Base-by-base conservation (phyloP, 176 grass and related monocot species). In the Zizania latifolia region DNA sequence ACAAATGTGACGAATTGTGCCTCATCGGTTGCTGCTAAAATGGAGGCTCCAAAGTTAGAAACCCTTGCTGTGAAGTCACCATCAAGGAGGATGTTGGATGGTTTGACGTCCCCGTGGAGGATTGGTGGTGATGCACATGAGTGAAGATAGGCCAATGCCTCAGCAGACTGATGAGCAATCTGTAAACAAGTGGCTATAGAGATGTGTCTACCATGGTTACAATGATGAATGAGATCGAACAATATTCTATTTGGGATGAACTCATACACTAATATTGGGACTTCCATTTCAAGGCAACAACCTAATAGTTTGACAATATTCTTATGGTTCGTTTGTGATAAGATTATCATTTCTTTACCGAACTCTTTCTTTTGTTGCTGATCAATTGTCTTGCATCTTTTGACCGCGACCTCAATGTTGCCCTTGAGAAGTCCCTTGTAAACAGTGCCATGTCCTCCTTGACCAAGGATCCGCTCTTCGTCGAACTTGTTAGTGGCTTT, bases 31-130 rank as follows among this genome's bases (percentile, higher is more conserved):
- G 65, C 65, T 35, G 77, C 65, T 26, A 80, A n/a, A 40, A 63
- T 72, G 32, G 79, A 82, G 0, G 79, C 79, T 5, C 79, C 68
- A 8, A 82, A 82, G 59, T 82, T 68, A n/a, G 79, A 82, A 15
- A 82, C 27, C 26, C 74, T 82, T 7, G 54, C 68, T 0, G 4
- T 35, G 2, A 37, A 63, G 4, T 74, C 24, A 5, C 61, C 54
- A 33, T 74, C 79, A 3, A 44, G 37, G 38, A 68, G 65, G 23
- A 68, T 68, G 37, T 68, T 44, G 13, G 65, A 68, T 2, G 65
- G 44, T 15, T 68, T 68, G 23, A 68, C 65, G 2, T 68, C 23
- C 0, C 65, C 65, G 11, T 68, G 65, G 12, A 68, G 36, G 37
- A 68, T 68, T 2, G 37, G 37, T 8, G 65, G 65, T 3, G 65